Percentiles rank a stretch among this genome's conserved stretches.
Conservation (phyloP, 176 grass and related monocot species). For the Phyllostachys edulis region DNA sequence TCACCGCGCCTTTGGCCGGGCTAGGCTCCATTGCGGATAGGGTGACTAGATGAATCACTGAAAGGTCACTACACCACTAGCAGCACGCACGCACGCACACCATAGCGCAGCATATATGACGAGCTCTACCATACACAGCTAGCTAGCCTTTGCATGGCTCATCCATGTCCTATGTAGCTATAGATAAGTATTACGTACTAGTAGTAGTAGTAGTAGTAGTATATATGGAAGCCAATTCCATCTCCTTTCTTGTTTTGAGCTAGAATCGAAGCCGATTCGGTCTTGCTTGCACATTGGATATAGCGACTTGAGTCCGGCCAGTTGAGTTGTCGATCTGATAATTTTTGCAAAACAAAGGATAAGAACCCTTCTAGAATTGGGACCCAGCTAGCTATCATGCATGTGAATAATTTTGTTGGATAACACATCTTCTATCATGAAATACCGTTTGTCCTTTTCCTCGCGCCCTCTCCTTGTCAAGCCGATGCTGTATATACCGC, state of each 20-base stretch:
- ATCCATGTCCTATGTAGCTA: slow-evolving; percentile 10
- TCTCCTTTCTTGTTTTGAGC: background rate
- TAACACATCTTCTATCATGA: background rate
- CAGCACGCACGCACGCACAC: too few relatives aligned
- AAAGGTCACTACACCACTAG: slow-evolving; percentile 18
- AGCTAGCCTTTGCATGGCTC: background rate
- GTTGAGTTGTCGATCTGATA: background rate
- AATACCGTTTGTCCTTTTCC: background rate
- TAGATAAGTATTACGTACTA: background rate
- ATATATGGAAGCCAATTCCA: background rate
- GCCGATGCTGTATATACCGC: background rate
- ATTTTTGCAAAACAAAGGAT: too few relatives aligned
- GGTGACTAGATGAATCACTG: slow-evolving; percentile 48
- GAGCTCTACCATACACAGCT: too few relatives aligned
- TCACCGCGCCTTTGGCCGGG: background rate
- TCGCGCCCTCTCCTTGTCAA: background rate
- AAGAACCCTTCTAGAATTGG: background rate
- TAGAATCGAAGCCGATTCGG: background rate
- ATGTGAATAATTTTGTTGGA: background rate
- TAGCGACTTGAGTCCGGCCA: background rate
- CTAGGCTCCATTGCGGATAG: slow-evolving; percentile 11
- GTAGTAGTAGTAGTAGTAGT: background rate
- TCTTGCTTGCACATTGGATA: background rate
- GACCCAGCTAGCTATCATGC: background rate
- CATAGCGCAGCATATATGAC: too few relatives aligned